Evolutionary conservation across 768 basidiomycete genomes (phyloP).

Genomic region (Pisolithus tinctorius): DNA sequence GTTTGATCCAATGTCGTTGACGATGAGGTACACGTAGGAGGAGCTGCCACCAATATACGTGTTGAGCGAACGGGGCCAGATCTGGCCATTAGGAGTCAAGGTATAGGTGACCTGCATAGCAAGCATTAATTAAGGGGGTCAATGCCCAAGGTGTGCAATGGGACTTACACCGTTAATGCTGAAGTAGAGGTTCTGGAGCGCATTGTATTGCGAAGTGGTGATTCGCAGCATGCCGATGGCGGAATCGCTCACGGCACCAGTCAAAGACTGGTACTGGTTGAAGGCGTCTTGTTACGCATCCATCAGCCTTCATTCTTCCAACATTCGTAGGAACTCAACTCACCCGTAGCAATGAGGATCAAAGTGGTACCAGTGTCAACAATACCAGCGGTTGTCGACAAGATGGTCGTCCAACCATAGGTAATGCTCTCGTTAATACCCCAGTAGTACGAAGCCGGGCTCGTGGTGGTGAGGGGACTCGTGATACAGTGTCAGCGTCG

Average conservation of each 20-base stretch:
- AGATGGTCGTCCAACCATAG: conserved; percentile 42
- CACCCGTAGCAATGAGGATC: conserved; percentile 39
- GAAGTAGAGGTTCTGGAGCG: conserved; percentile 53
- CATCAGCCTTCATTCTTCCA: neutral
- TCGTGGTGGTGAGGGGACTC: conserved; percentile 41
- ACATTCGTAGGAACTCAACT: conserved; percentile 4
- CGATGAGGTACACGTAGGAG: neutral
- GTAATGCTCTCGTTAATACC: conserved; percentile 52
- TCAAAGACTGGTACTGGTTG: conserved; percentile 35
- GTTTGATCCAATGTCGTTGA: neutral
- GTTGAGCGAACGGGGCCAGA: conserved; percentile 26
- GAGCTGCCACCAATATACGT: neutral
- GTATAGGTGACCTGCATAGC: conserved; percentile 23
- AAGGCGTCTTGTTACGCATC: conserved; percentile 28
- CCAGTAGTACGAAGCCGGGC: conserved; percentile 47
- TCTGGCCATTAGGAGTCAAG: conserved; percentile 38
- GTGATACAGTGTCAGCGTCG: neutral
- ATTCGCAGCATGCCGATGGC: conserved; percentile 45
- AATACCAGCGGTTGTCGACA: conserved; percentile 45
- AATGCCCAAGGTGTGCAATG: neutral
- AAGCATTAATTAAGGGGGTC: neutral
- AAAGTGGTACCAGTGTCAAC: conserved; percentile 57
- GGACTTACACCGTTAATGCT: conserved; percentile 39
- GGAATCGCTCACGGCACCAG: conserved; percentile 32
- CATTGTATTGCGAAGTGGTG: conserved; percentile 42